Evolutionary conservation across 371 early-diverging fungal species (phyloP).

Genomic region (Saksenaea oblongispora): DNA sequence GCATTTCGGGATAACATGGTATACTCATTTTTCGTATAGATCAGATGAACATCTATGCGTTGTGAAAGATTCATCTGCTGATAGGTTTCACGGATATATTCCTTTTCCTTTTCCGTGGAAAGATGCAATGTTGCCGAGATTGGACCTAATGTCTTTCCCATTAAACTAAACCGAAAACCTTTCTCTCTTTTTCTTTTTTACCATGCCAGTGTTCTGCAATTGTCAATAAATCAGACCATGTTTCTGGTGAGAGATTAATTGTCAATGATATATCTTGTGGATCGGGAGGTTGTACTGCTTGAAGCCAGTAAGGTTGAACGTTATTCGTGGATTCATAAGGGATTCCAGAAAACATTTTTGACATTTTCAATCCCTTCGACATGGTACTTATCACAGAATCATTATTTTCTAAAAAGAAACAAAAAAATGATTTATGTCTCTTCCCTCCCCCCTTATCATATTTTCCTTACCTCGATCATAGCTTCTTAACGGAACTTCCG

Average conservation of each 20-base stretch:
- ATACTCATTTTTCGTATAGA: constrained; percentile 12
- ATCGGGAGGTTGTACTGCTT: constrained; percentile 20
- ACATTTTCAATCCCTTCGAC: constrained; percentile 49
- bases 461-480: constrained; percentile 38
- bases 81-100: constrained; percentile 11
- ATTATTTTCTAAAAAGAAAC: constrained; percentile 23
- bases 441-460: not conserved
- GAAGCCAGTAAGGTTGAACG: constrained; percentile 45
- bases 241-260: constrained; percentile 38
- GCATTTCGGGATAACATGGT: constrained; percentile 46
- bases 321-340: constrained; percentile 32
- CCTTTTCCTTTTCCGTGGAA: constrained; percentile 19
- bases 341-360: constrained; percentile 44
- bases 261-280: constrained; percentile 35
- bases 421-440: too few species aligned
- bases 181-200: constrained; percentile 8
- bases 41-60: constrained; percentile 42
- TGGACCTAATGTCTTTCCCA: constrained; percentile 25
- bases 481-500: constrained; percentile 39
- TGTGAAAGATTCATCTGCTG: constrained; percentile 22
- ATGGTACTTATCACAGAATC: constrained; percentile 41
- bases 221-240: constrained; percentile 34
- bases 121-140: constrained; percentile 46
- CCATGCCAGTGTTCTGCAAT: constrained; percentile 48
- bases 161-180: too few species aligned